Evolutionary conservation across 2,329 filamentous ascomycete genomes (phyloP).

Genomic region (Ophiostoma tasmaniense): DNA sequence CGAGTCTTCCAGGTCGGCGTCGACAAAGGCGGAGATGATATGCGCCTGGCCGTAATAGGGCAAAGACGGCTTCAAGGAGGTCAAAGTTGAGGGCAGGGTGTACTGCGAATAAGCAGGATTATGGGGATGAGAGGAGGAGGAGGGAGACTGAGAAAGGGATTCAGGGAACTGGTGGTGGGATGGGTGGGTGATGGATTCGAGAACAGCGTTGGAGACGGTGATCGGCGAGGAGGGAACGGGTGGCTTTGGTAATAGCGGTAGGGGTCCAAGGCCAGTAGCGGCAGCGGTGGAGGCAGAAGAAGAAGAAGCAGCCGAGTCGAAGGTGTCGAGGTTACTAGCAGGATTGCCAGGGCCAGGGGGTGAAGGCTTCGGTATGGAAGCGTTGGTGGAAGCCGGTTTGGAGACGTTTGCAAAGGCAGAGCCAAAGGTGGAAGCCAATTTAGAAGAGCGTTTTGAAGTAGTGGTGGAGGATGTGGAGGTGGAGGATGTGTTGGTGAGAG

Average conservation of each 20-base stretch:
- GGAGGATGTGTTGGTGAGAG: conserved; percentile 4
- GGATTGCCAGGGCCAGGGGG: neutral
- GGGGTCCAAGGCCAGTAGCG: conserved; percentile 13
- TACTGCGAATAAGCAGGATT: neutral
- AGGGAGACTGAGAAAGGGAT: neutral
- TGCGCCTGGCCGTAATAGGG: conserved; percentile 6
- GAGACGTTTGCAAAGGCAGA: neutral
- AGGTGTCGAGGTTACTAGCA: neutral
- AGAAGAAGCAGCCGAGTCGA: neutral
- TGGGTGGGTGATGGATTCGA: conserved; percentile 10
- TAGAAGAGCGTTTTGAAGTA: neutral
- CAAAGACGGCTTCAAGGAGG: neutral
- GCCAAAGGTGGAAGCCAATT: neutral
- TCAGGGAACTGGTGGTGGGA: conserved; percentile 3
- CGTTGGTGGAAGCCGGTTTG: neutral
- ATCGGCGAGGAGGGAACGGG: conserved; percentile 18
- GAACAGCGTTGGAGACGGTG: conserved; percentile 17
- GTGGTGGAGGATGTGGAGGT: conserved; percentile 11
- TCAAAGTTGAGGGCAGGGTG: neutral
- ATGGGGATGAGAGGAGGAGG: neutral
- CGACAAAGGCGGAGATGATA: conserved; percentile 13
- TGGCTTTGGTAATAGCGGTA: conserved; percentile 11
- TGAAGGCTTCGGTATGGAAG: neutral
- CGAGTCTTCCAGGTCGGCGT: conserved; percentile 5
- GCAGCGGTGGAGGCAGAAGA: conserved; percentile 7